phyloP scores from a whole-genome alignment of 805 yeast genomes.

The Kodamaea leandrae region DNA sequence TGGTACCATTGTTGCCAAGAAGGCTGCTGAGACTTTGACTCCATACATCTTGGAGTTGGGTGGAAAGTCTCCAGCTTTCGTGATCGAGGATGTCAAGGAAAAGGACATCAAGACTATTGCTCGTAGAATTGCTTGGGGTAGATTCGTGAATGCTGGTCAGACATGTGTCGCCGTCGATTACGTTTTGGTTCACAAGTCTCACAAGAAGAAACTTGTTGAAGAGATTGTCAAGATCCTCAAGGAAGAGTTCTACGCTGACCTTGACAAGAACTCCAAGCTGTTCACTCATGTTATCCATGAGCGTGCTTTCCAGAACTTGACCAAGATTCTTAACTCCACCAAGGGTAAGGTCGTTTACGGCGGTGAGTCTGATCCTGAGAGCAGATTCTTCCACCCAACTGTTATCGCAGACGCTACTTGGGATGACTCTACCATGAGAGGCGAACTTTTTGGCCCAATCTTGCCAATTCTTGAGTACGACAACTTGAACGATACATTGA shows the following conservation, averaged over 20 bases:
- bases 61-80: slow-evolving; percentile 85
- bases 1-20: slow-evolving; percentile 71
- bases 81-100: slow-evolving; percentile 50
- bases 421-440: slow-evolving; percentile 69
- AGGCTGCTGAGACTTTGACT: slow-evolving; percentile 82
- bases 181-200: slow-evolving; percentile 58
- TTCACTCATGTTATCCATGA: slow-evolving; percentile 63
- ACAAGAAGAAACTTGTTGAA: slow-evolving; percentile 51
- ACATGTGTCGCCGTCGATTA: slow-evolving; percentile 91
- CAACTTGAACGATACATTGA: slow-evolving; percentile 43
- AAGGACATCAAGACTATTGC: slow-evolving; percentile 45
- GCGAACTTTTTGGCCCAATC: slow-evolving; percentile 83
- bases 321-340: slow-evolving; percentile 43
- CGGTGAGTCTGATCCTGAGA: slow-evolving; percentile 37
- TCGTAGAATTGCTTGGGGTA: slow-evolving; percentile 73
- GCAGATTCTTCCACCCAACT: slow-evolving; percentile 69
- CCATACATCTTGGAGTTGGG: slow-evolving; percentile 85
- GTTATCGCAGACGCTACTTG: slow-evolving; percentile 60
- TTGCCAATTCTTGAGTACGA: slow-evolving; percentile 66
- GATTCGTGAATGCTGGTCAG: slow-evolving; percentile 81
- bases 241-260: slow-evolving; percentile 44
- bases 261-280: slow-evolving; percentile 22
- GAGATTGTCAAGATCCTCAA: slow-evolving; percentile 39
- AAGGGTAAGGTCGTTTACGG: slow-evolving; percentile 53
- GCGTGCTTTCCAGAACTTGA: slow-evolving; percentile 49